Evolutionary conservation across 192 early-diverging fungal species (phyloP).

Genomic region (Linnemannia exigua): DNA sequence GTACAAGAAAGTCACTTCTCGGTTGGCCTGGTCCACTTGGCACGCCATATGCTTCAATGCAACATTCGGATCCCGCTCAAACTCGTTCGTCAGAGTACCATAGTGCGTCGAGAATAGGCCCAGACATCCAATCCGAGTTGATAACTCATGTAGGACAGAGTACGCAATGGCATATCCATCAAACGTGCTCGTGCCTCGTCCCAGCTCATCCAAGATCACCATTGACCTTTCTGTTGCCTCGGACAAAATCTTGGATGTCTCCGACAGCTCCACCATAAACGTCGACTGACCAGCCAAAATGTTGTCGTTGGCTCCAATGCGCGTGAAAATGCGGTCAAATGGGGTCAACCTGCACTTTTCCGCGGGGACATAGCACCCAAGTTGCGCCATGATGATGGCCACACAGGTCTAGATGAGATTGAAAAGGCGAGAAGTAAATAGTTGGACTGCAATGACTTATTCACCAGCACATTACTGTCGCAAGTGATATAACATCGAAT

Average conservation of each 20-base stretch:
- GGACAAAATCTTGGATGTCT: conserved; percentile 92
- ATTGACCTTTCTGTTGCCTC: conserved; percentile 92
- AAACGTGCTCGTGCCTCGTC: conserved; percentile 96
- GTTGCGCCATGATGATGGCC: conserved; percentile 95
- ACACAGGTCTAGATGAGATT: conserved; percentile 76
- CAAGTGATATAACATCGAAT: too few species aligned
- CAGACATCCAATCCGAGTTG: conserved; percentile 85
- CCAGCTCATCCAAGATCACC: conserved; percentile 98
- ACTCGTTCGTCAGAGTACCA: conserved; percentile 89
- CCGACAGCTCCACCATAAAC: conserved; percentile 96
- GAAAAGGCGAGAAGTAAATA: background rate
- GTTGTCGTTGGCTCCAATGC: conserved; percentile 98
- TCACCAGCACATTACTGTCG: too few species aligned
- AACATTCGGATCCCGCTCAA: conserved; percentile 82
- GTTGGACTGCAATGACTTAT: too few species aligned
- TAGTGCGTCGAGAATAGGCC: conserved; percentile 98
- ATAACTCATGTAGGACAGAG: conserved; percentile 88
- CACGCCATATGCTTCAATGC: conserved; percentile 92
- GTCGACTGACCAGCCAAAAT: conserved; percentile 95
- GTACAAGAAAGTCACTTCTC: conserved; percentile 96
- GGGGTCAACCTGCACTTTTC: conserved; percentile 77
- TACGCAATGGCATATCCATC: conserved; percentile 98
- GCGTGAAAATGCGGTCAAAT: conserved; percentile 96
- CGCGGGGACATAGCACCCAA: conserved; percentile 97
- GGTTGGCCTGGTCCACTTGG: conserved; percentile 82